Percentiles rank a stretch among this genome's conserved stretches.
Evolutionary conservation across 2,329 filamentous ascomycete species (phyloP).

Genomic region (Fonsecaea multimorphosa): DNA sequence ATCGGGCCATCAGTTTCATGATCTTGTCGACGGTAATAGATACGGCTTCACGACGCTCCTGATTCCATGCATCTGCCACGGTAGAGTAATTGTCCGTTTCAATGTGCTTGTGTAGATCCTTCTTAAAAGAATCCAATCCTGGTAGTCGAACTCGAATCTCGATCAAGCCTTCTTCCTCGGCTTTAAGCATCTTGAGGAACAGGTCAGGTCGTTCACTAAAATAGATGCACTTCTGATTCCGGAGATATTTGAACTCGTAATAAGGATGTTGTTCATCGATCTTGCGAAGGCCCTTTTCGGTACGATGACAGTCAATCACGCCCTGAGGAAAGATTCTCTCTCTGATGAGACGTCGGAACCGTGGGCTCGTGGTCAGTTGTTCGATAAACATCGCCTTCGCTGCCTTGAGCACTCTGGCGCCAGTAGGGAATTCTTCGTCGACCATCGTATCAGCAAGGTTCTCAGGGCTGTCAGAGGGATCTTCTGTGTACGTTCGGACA

Average conservation of each 20-base stretch:
- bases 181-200: conserved; percentile 96
- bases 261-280: conserved; percentile 96
- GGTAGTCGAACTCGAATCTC: conserved; percentile 82
- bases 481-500: conserved; percentile 81
- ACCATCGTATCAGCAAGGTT: conserved; percentile 83
- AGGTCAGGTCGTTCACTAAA: conserved; percentile 84
- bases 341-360: conserved; percentile 86
- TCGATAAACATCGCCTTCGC: conserved; percentile 90
- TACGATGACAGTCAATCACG: conserved; percentile 84
- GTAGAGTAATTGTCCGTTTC: conserved; percentile 96
- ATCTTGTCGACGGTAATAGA: conserved; percentile 81
- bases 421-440: conserved; percentile 74
- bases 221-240: conserved; percentile 82
- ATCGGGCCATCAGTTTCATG: conserved; percentile 82
- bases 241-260: conserved; percentile 96
- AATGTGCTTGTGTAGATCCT: conserved; percentile 80
- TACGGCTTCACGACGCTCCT: conserved; percentile 81
- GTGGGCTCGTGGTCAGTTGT: conserved; percentile 84
- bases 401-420: conserved; percentile 74
- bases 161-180: conserved; percentile 90
- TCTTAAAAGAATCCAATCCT: conserved; percentile 75
- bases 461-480: conserved; percentile 77
- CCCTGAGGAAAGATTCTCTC: conserved; percentile 82
- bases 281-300: conserved; percentile 89
- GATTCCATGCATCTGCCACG: conserved; percentile 92